A percentile compares a stretch with the other conserved stretches of the same genome.
Evolutionary conservation across 257 asterid species (phyloP).

Genomic region (Lavandula angustifolia): DNA sequence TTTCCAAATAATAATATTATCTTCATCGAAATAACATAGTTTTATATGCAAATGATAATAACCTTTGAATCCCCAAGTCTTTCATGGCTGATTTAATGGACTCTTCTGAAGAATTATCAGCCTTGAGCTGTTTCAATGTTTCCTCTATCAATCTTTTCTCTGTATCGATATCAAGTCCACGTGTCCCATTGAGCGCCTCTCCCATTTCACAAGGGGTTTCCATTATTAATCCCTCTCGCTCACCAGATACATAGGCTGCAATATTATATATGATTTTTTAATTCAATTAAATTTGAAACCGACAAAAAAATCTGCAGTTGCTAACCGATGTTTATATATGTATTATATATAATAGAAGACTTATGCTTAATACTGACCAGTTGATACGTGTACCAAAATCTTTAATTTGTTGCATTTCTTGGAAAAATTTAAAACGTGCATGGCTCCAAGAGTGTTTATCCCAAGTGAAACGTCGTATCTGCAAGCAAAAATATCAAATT

Average conservation of each 20-base stretch:
- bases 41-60: too few species aligned
- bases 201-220: conserved; percentile 57
- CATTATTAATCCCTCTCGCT: conserved; percentile 51
- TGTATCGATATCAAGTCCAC: conserved; percentile 52
- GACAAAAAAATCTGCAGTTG: too few species aligned
- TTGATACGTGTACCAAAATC: conserved; percentile 45
- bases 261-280: too few species aligned
- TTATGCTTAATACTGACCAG: conserved; percentile 34
- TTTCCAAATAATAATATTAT: too few species aligned
- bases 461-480: conserved; percentile 63
- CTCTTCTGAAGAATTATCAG: conserved; percentile 46
- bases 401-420: conserved; percentile 39
- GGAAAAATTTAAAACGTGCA: conserved; percentile 42
- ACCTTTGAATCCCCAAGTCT: conserved; percentile 76
- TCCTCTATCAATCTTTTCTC: conserved; percentile 53
- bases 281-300: too few species aligned
- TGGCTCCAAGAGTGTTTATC: conserved; percentile 46
- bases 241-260: conserved; percentile 39
- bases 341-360: too few species aligned
- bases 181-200: conserved; percentile 60
- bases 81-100: conserved; percentile 46
- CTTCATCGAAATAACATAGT: too few species aligned
- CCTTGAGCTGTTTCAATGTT: conserved; percentile 46
- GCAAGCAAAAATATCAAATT: conserved; percentile 2
- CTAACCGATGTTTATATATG: too few species aligned